Conservation (phyloP, 192 early-diverging fungal species). For the Obelidium mucronatum region DNA sequence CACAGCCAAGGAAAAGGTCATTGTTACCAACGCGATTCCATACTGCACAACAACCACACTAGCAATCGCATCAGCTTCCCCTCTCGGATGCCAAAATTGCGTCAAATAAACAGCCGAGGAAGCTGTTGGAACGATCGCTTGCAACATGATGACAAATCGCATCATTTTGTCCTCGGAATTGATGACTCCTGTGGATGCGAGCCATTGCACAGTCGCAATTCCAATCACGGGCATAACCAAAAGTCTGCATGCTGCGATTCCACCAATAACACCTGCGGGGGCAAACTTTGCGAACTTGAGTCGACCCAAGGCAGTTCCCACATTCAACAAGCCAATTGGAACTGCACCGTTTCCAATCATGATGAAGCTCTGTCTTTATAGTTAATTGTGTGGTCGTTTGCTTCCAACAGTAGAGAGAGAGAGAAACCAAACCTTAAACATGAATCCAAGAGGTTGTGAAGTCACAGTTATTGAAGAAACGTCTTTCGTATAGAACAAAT, state of each 20-base stretch:
- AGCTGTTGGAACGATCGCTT: conserved; percentile 44
- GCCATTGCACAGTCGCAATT: conserved; percentile 34
- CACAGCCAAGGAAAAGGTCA: conserved; percentile 23
- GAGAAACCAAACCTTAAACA: conserved; percentile 43
- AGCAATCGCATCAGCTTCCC: conserved; percentile 46
- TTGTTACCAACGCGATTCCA: conserved; percentile 26
- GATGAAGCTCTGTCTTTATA: conserved; percentile 13
- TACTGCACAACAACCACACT: conserved; percentile 44
- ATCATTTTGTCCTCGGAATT: conserved; percentile 44
- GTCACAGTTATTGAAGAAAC: neutral
- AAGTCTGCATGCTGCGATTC: conserved; percentile 34
- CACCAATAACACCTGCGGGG: conserved; percentile 22
- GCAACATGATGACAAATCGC: conserved; percentile 51
- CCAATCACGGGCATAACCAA: conserved; percentile 44
- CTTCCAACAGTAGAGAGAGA: too few relatives aligned
- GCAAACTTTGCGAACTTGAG: conserved; percentile 32
- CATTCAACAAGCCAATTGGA: conserved; percentile 45
- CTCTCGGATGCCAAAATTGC: conserved; percentile 44
- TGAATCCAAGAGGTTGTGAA: conserved; percentile 39
- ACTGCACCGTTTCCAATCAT: conserved; percentile 41
- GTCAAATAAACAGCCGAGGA: conserved; percentile 43
- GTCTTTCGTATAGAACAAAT: conserved; percentile 24
- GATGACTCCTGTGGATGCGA: conserved; percentile 23
- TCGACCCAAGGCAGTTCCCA: conserved; percentile 46
- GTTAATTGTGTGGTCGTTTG: too few relatives aligned